These are phyloP conservation scores for Cutaneotrichosporon dermatis DNA, from an alignment of 1,284 basidiomycete species.

Conservation along the genomic window DNA sequence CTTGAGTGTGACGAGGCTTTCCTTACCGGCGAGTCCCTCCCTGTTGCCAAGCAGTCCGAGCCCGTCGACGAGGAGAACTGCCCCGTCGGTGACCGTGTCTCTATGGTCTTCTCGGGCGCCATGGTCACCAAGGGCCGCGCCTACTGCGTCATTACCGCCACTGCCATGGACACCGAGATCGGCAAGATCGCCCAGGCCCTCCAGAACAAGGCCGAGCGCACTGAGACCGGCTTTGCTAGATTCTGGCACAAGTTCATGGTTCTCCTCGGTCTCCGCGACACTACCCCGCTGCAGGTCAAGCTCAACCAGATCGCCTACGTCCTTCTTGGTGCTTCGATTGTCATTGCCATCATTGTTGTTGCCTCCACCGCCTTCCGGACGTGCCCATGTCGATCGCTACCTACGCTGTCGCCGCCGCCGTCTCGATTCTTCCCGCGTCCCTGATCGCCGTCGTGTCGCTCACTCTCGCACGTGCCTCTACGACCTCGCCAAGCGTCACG, in stretches of 20 bases:
- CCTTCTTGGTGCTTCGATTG: constrained; percentile 56
- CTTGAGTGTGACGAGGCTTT: constrained; percentile 63
- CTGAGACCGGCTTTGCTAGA: constrained; percentile 40
- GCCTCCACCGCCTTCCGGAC: constrained; percentile 55
- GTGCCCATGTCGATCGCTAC: constrained; percentile 48
- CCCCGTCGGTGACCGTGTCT: constrained; percentile 53
- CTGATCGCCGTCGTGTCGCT: constrained; percentile 50
- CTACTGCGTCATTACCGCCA: constrained; percentile 57
- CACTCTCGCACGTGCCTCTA: constrained; percentile 47
- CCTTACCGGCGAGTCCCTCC: constrained; percentile 66
- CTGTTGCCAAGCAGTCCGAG: constrained; percentile 58
- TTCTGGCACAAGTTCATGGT: constrained; percentile 47
- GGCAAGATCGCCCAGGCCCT: constrained; percentile 58
- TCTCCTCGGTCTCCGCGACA: constrained; percentile 51
- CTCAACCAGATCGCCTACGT: constrained; percentile 59
- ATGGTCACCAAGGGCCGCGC: constrained; percentile 64
- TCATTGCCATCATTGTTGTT: constrained; percentile 60
- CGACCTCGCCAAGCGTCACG: constrained; percentile 52
- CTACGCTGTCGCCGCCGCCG: constrained; percentile 54
- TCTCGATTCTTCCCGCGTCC: constrained; percentile 55
- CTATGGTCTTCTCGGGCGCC: constrained; percentile 56
- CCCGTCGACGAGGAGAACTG: constrained; percentile 48
- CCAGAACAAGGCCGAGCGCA: constrained; percentile 45
- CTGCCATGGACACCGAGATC: constrained; percentile 65
- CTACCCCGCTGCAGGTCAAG: constrained; percentile 62